Base-by-base conservation (phyloP, 2,329 filamentous ascomycete species). In the Penicillium sp. region DNA sequence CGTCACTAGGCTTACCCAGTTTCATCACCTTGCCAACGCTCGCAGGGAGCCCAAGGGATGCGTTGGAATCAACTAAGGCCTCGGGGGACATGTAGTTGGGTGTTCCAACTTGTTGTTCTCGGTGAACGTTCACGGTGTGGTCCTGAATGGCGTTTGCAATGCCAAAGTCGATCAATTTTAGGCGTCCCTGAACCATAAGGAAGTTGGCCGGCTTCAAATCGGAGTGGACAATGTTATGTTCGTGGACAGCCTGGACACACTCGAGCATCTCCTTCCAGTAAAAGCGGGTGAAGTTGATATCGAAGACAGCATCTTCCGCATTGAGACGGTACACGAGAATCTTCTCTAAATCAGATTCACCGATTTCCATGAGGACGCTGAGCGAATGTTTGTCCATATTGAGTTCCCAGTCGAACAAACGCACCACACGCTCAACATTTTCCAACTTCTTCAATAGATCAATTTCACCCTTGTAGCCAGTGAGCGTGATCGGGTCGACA, bases 191-290 rank as follows among this genome's bases (percentile, higher is more conserved):
- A 19, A 96, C 92, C 21, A 98, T 83, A 25, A 99, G 89, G 73
- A 99, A 99, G 73, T 99, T 99, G 67, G 93, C 93, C 0, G 95
- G 95, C 75, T 99, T 99, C 37, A 99, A 82, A 71, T 99, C 95
- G 0, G 92, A 96, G 77, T 99, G 95, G 3, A 99, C 95, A 62
- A 99, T 93, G 70, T 97, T 92, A 72, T 89, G 83, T 13, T 89
- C 85, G 72, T 99, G 95, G 1, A 99, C 92, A 0, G 93, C 86
- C 65, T 91, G 86, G 6, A 99, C 86, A 72, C 95, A 98, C 74
- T 96, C 92, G 19, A 99, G 87, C 95, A 99, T 99, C 77, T 99
- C 95, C 75, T 96, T 95, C 95, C 95, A 99, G 80, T 96, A 96
- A 77, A 91, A 96, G n/a, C 95, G 89, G 13, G 95, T 92, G 73